A percentile compares a stretch with the other conserved stretches of the same genome.
Conservation (phyloP, 202 grass and related monocot species). For the Carex sylvatica region DNA sequence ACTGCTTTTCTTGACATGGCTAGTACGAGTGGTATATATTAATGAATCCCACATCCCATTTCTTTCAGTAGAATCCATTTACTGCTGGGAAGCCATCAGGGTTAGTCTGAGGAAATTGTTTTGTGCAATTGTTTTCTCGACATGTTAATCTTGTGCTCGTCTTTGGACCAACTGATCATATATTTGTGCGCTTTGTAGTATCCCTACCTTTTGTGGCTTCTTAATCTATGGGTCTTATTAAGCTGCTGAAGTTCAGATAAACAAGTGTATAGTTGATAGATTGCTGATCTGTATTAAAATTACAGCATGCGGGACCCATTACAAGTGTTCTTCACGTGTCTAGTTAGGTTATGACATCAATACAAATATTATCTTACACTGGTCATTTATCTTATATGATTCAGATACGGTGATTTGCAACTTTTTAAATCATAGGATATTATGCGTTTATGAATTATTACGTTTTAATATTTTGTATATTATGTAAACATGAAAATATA, state of each 20-base stretch:
- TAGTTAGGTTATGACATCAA: not conserved
- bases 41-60: no score
- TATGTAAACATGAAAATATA: not conserved
- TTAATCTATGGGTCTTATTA: no score
- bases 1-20: no score
- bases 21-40: no score
- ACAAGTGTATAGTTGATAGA: not conserved
- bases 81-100: no score
- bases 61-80: no score
- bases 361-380: not conserved
- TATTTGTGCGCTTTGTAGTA: no score
- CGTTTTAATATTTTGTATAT: not conserved
- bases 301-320: not conserved
- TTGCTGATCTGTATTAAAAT: not conserved
- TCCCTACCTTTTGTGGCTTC: no score
- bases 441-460: not conserved
- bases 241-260: not conserved
- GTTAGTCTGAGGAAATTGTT: no score
- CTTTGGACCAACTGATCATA: no score
- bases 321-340: not conserved
- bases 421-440: not conserved
- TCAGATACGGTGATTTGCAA: not conserved
- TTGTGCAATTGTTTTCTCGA: not conserved
- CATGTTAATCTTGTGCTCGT: not conserved
- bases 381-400: not conserved